These are phyloP conservation scores for Pezicula radicicola DNA, from an alignment of 2,329 filamentous ascomycete species.

Conservation along the genomic window DNA sequence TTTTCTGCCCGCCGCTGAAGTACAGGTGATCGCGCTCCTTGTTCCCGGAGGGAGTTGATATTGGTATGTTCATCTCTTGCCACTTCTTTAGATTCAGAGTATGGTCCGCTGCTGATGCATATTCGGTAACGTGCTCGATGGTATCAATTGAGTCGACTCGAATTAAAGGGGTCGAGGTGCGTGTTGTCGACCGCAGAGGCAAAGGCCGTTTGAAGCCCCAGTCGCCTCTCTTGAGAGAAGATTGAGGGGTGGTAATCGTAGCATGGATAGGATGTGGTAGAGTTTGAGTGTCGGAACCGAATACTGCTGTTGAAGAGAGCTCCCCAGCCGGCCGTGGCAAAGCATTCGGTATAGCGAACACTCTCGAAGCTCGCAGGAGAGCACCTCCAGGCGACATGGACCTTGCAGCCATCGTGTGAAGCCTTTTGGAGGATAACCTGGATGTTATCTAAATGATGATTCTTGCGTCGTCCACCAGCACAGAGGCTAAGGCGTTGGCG, in stretches of 20 bases:
- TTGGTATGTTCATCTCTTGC: constrained; percentile 73
- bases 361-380: constrained; percentile 80
- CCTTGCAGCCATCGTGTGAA: constrained; percentile 25
- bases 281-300: constrained; percentile 67
- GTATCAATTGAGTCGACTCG: constrained; percentile 79
- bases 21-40: constrained; percentile 9
- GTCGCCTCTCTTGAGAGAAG: constrained; percentile 74
- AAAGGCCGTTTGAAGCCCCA: constrained; percentile 91
- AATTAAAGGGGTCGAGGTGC: constrained; percentile 70
- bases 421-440: neutral
- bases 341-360: constrained; percentile 82
- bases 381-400: constrained; percentile 58
- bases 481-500: neutral
- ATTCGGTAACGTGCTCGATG: constrained; percentile 86
- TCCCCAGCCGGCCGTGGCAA: constrained; percentile 59
- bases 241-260: constrained; percentile 72
- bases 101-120: constrained; percentile 78
- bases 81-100: constrained; percentile 79
- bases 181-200: constrained; percentile 71
- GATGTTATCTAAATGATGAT: neutral
- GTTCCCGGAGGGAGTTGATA: constrained; percentile 51
- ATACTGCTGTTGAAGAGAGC: constrained; percentile 43
- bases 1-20: constrained; percentile 30
- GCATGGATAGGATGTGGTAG: constrained; percentile 77
- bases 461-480: neutral